Evolutionary conservation across 2,329 filamentous ascomycete species (phyloP).

Genomic region (Bipolaris oryzae): DNA sequence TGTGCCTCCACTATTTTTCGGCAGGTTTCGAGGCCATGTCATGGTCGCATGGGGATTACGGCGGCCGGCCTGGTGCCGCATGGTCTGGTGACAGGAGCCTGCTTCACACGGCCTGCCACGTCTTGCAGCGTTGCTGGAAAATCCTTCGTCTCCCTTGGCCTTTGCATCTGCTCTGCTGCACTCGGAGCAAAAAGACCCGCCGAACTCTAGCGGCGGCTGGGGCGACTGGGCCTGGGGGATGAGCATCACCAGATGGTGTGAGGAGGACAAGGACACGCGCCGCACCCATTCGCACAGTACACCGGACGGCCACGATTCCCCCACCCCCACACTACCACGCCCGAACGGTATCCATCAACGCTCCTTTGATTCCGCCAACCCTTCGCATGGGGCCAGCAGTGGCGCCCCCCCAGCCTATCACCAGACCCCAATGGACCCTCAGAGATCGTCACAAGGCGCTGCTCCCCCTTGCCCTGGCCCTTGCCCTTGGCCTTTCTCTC

Average conservation of each 20-base stretch:
- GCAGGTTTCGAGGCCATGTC: slow-evolving; percentile 10
- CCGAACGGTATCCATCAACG: slow-evolving; percentile 42
- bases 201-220: slow-evolving; percentile 14
- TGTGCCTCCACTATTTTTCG: slow-evolving; percentile 4
- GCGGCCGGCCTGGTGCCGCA: slow-evolving; percentile 30
- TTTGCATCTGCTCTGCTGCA: slow-evolving; percentile 30
- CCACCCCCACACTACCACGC: slow-evolving; percentile 48
- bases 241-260: slow-evolving; percentile 50
- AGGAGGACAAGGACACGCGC: slow-evolving; percentile 22
- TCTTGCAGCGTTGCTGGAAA: slow-evolving; percentile 34
- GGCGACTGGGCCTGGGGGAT: slow-evolving; percentile 35
- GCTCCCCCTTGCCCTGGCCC: slow-evolving; percentile 29
- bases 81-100: slow-evolving; percentile 36
- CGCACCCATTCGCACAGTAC: slow-evolving; percentile 24
- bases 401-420: slow-evolving; percentile 43
- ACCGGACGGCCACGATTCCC: slow-evolving; percentile 30
- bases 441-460: slow-evolving; percentile 47
- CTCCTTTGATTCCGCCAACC: slow-evolving; percentile 40
- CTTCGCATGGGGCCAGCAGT: slow-evolving; percentile 41
- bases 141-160: slow-evolving; percentile 24
- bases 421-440: slow-evolving; percentile 26
- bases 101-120: slow-evolving; percentile 39
- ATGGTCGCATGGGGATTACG: slow-evolving; percentile 19
- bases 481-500: slow-evolving; percentile 3
- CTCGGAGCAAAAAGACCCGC: slow-evolving; percentile 17